A percentile compares a stretch with the other conserved stretches of the same genome.
These are phyloP conservation scores for Hygrophila difformis DNA, from an alignment of 257 asterid genomes.

Conservation along the genomic window DNA sequence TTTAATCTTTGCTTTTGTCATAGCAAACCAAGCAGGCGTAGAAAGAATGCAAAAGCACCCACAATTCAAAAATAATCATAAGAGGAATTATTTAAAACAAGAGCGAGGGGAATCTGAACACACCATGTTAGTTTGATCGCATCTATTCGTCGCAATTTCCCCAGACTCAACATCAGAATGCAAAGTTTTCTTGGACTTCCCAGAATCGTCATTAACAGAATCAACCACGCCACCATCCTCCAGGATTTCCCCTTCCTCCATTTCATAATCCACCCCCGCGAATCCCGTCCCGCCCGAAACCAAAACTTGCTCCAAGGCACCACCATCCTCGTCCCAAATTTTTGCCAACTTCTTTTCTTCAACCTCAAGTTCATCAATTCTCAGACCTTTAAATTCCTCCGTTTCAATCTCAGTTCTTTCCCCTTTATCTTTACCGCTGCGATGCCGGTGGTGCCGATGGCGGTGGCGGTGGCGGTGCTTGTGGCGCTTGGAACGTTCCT, in stretches of 20 bases:
- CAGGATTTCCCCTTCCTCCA: conserved; percentile 97
- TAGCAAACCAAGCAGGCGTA: too few relatives aligned
- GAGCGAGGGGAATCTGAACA: conserved; percentile 40
- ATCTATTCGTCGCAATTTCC: conserved; percentile 24
- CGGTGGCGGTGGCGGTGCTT: conserved; percentile 72
- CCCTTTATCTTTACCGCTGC: conserved; percentile 42
- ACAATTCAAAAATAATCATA: neutral
- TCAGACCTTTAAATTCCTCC: conserved; percentile 21
- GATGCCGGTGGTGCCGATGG: conserved; percentile 42
- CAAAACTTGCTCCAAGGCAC: conserved; percentile 23
- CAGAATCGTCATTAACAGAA: conserved; percentile 17
- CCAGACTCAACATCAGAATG: conserved; percentile 41
- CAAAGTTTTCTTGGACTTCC: conserved; percentile 24
- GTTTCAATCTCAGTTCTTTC: conserved; percentile 13
- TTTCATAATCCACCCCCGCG: conserved; percentile 60
- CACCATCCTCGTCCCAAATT: conserved; percentile 17
- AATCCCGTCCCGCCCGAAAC: conserved; percentile 27
- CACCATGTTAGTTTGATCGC: conserved; percentile 48
- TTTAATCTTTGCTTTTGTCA: too few relatives aligned
- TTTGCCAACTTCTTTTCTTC: conserved; percentile 19
- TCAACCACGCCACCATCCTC: conserved; percentile 45
- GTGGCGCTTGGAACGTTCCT: conserved; percentile 72
- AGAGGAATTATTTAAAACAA: conserved; percentile 2
- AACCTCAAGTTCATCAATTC: conserved; percentile 21
- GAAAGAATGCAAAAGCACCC: too few relatives aligned